Percentiles rank a stretch among this genome's conserved stretches.
phyloP scores from a whole-genome alignment of 2,329 filamentous ascomycete species.

The Coniosporium tulheliwenetii region DNA sequence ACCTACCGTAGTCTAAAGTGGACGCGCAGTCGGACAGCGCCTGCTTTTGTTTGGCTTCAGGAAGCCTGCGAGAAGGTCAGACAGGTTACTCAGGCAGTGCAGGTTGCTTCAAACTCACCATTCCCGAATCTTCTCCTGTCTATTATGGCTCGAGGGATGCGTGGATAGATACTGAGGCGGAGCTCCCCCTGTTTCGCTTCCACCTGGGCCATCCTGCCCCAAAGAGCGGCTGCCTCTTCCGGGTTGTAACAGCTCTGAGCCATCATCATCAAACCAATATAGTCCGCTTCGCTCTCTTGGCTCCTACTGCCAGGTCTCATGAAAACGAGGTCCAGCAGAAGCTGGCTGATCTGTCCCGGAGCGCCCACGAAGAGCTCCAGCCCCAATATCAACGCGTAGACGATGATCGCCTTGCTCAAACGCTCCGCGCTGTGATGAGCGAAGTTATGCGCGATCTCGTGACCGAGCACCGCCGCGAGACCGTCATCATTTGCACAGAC shows the following conservation, averaged over 20 bases:
- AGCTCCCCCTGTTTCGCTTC: constrained; percentile 33
- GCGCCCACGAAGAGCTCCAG: constrained; percentile 26
- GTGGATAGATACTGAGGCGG: constrained; percentile 61
- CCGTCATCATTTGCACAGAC: constrained; percentile 51
- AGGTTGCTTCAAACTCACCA: constrained; percentile 24
- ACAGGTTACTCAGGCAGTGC: background rate
- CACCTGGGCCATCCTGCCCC: constrained; percentile 40
- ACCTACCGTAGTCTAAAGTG: background rate
- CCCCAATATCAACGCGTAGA: constrained; percentile 21
- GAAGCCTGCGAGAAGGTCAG: constrained; percentile 11
- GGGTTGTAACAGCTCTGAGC: constrained; percentile 65
- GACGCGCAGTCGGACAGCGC: constrained; percentile 1
- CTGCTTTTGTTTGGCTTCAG: constrained; percentile 22
- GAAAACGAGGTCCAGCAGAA: constrained; percentile 47
- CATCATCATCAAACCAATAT: constrained; percentile 73
- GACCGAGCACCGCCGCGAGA: constrained; percentile 59
- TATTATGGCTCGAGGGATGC: constrained; percentile 54
- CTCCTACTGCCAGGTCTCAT: constrained; percentile 50
- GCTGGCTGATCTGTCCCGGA: constrained; percentile 20
- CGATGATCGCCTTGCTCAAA: constrained; percentile 28
- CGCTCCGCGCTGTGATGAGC: constrained; percentile 54
- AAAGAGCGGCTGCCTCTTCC: constrained; percentile 48
- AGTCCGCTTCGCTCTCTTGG: constrained; percentile 66
- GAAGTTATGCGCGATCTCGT: constrained; percentile 67
- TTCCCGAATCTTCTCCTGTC: constrained; percentile 48